These are phyloP conservation scores for Phylloporus sp. DNA, from an alignment of 1,284 basidiomycete genomes.

Conservation along the genomic window DNA sequence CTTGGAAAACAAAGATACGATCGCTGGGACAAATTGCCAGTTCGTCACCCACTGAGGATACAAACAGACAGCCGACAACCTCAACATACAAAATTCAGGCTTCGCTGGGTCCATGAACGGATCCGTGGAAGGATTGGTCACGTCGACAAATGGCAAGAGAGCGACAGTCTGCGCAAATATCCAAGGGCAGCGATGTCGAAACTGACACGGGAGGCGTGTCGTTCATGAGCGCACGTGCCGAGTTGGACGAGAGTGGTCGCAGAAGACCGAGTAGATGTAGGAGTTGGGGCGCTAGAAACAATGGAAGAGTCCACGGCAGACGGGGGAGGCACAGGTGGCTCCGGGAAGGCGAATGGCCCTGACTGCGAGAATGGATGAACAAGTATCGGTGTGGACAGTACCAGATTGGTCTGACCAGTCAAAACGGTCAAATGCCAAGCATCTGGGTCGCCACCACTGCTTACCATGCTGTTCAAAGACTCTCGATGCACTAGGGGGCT, in stretches of 20 bases:
- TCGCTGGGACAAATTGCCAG: conserved; percentile 56
- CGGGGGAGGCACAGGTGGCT: conserved; percentile 48
- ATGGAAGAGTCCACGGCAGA: conserved; percentile 3
- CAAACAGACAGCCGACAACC: conserved; percentile 57
- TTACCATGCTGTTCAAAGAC: conserved; percentile 45
- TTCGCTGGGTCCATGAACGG: conserved; percentile 44
- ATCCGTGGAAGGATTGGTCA: conserved; percentile 36
- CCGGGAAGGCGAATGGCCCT: conserved; percentile 68
- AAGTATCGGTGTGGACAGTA: conserved; percentile 52
- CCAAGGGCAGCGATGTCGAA: background rate
- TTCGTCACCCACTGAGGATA: conserved; percentile 62
- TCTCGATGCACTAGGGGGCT: conserved; percentile 38
- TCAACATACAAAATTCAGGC: conserved; percentile 46
- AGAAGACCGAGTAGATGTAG: conserved; percentile 21
- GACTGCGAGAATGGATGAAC: conserved; percentile 66
- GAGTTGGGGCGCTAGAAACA: background rate
- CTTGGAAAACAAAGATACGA: conserved; percentile 50
- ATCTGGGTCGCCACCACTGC: conserved; percentile 34
- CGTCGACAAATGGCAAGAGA: conserved; percentile 7
- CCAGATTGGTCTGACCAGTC: conserved; percentile 17
- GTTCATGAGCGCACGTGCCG: conserved; percentile 15
- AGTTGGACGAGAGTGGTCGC: conserved; percentile 25
- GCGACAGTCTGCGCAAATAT: background rate
- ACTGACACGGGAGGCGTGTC: conserved; percentile 11
- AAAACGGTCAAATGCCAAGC: conserved; percentile 46